Evolutionary conservation across 2,329 filamentous ascomycete species (phyloP), one percentile per base, ranked within the genome.

Genomic region (Xylariaceae sp.): DNA sequence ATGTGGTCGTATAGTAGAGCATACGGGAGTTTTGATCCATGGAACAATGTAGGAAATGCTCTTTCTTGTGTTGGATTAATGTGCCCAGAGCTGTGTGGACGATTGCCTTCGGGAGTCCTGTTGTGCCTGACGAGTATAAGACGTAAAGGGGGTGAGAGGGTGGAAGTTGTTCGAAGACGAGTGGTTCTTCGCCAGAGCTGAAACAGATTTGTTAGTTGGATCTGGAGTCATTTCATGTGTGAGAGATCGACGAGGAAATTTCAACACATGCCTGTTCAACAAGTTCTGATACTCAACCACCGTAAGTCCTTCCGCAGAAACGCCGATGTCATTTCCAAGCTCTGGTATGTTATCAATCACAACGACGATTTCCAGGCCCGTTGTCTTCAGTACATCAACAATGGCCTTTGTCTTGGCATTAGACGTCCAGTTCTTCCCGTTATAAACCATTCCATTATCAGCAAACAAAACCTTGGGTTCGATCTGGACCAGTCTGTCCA

Each of bases 61-160:
- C 94, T 67, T 99, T 99, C 71, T 97, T 97, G 73, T 97, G 94
- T 67, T 97, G 92, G 44, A 97, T 79, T 6, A 99, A 74, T 0
- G 92, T 96, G 6, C 94, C 94, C 11, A 94, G 79, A 0, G 90
- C 86, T 0, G 90, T 92, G 67, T 99, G 94, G 1, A 96, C 86
- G 57, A 99, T 97, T 57, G 91, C 92, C 68, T 97, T 97, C 6
- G 94, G 92, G 15, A 84, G 72, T 12, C 81, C 81, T 0, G 94
- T 97, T 0, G 94, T 99, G 18, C 94, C 94, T 41, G 87, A 92
- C 1, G 88, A 95, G 70, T 95, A 99, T 32, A 97, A 78, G 41
- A 99, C 90, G 64, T 96, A 97, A 3, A 96, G 82, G 0, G 92
- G 92, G 58, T 96, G 90, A 17, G 92, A 88, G 1, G 94, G 85